Evolutionary conservation across 192 early-diverging fungal genomes (phyloP).

Genomic region (Umbelopsis isabellina): DNA sequence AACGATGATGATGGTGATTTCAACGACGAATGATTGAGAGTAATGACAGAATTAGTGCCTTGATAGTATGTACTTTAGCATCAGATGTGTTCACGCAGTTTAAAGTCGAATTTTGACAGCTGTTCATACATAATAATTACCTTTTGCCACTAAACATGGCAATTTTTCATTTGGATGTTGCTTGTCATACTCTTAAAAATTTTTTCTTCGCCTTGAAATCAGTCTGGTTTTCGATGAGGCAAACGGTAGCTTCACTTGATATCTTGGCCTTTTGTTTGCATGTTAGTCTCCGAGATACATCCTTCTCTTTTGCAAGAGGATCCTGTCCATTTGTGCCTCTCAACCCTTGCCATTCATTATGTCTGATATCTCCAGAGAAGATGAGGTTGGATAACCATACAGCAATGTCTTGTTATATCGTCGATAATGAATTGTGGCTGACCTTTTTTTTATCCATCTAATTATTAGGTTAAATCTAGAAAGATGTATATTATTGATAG

Average conservation of each 20-base stretch:
- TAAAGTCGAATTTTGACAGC: not conserved
- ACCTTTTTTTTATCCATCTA: not conserved
- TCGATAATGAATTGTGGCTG: not conserved
- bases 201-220: slow-evolving; percentile 23
- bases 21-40: slow-evolving; percentile 15
- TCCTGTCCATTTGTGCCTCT: not conserved
- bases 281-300: slow-evolving; percentile 16
- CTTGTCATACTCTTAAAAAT: slow-evolving; percentile 13
- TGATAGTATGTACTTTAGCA: not conserved
- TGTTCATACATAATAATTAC: not conserved
- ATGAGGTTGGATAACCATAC: not conserved
- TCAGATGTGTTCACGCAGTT: not conserved
- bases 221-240: slow-evolving; percentile 23
- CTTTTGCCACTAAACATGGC: slow-evolving; percentile 5
- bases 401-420: not conserved
- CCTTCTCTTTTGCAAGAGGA: slow-evolving; percentile 13
- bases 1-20: slow-evolving; percentile 10
- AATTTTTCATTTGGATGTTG: slow-evolving; percentile 15
- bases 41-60: slow-evolving; percentile 22
- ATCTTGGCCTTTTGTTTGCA: slow-evolving; percentile 5
- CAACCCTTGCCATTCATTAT: slow-evolving; percentile 4
- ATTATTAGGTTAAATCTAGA: slow-evolving; percentile 3
- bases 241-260: slow-evolving; percentile 14
- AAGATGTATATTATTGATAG: slow-evolving; percentile 9
- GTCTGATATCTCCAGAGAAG: slow-evolving; percentile 1